Conservation (phyloP, 768 basidiomycete species). For the Cystobasidium onofrii region DNA sequence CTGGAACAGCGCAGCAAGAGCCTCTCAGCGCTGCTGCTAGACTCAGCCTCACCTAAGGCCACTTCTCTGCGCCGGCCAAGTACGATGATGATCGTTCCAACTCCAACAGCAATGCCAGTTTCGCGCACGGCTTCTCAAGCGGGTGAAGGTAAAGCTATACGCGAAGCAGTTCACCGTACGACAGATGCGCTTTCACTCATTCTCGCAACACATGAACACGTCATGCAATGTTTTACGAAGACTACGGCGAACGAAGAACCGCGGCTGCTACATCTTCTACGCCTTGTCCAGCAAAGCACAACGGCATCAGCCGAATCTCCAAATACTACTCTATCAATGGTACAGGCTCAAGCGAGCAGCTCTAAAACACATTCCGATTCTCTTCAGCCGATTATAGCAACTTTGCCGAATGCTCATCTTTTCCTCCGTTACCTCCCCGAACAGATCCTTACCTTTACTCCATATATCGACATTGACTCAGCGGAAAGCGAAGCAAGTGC, state of each 20-base stretch:
- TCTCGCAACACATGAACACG: slow-evolving; percentile 22
- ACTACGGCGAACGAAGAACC: background rate
- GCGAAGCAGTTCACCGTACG: slow-evolving; percentile 31
- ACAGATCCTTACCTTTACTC: slow-evolving; percentile 35
- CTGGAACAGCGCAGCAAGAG: background rate
- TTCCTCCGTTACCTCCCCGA: slow-evolving; percentile 37
- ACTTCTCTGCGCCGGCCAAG: background rate
- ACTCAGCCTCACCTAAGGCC: background rate
- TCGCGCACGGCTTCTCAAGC: background rate
- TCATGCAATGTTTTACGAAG: background rate
- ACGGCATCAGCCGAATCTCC: background rate
- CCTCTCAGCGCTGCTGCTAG: background rate
- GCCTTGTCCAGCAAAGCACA: background rate
- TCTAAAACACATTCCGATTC: background rate
- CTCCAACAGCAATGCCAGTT: background rate
- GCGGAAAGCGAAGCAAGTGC: background rate
- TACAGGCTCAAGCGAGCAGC: background rate
- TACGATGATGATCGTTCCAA: background rate
- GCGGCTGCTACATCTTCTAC: slow-evolving; percentile 30
- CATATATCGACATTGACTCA: slow-evolving; percentile 25
- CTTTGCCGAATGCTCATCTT: slow-evolving; percentile 38
- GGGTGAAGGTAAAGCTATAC: slow-evolving; percentile 10
- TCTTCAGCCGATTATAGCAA: slow-evolving; percentile 33
- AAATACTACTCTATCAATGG: background rate
- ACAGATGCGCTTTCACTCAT: slow-evolving; percentile 26